Base-by-base conservation (phyloP, 129 eudicot genomes). In the Arctium minus region DNA sequence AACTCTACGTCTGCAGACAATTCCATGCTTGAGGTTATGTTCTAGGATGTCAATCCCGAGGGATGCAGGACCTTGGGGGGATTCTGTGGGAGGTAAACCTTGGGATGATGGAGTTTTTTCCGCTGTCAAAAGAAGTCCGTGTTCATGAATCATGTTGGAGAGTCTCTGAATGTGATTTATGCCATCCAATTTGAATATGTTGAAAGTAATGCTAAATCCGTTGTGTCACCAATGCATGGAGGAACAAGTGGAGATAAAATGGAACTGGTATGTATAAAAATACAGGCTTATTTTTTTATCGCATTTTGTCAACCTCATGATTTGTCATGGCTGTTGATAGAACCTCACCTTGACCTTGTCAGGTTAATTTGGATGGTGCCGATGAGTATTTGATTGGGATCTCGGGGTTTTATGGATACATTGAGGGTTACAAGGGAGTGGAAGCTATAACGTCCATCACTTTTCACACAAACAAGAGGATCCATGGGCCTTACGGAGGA, bases 101-200 rank as follows among this genome's bases (percentile, higher is more conserved):
- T 81, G 88, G 88, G 88, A 85, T 1, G 88, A 85, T n/a, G 85
- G 88, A 6, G 82, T 85, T 3, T 80, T 80, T n/a, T 8, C 79
- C 1, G 15, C 48, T 1, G 32, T 85, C 9, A 80, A 80, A 74
- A 48, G 64, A 85, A 72, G 30, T 85, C 4, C 18, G 30, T 8
- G 53, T 85, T n/a, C n/a, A n/a, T n/a, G n/a, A n/a, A 38, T 48
- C 48, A 48, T 60, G 3, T 75, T 30, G 73, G 80, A 44, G 8
- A 29, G 29, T 37, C 50, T 36, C 17, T 1, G n/a, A 70, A 70
- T 32, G 83, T 72, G 13, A 79, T 84, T 1, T 46, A 75, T 36
- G 78, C 73, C n/a, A 39, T 82, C 8, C 69, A 82, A 2, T 27
- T 82, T 33, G 73, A 33, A 48, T 86, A 78, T 73, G 78, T 62